phyloP scores from a whole-genome alignment of 306 rosid species.

The Trichosanthes cucumerina region DNA sequence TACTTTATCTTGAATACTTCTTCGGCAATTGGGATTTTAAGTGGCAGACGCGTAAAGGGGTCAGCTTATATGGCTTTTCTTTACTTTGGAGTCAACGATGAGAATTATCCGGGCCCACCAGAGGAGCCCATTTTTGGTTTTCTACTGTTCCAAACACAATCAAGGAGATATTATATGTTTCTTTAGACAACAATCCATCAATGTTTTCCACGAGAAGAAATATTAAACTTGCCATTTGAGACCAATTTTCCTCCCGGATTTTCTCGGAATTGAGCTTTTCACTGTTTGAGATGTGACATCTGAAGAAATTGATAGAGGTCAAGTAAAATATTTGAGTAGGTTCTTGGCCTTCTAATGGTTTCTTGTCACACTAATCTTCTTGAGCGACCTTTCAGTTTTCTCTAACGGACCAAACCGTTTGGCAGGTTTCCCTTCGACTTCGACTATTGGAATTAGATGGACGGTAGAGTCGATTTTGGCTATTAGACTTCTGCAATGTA shows the following conservation, averaged over 20 bases:
- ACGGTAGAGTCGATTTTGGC: neutral
- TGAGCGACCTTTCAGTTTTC: neutral
- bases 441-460: neutral
- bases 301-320: neutral
- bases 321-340: neutral
- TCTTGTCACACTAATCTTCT: neutral
- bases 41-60: neutral
- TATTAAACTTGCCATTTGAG: neutral
- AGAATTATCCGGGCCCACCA: neutral
- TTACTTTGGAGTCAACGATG: neutral
- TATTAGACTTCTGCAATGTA: neutral
- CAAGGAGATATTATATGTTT: neutral
- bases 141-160: neutral
- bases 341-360: neutral
- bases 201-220: neutral
- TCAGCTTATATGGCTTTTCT: neutral
- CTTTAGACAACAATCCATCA: neutral
- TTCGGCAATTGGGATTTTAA: neutral
- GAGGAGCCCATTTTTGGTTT: neutral
- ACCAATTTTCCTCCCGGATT: neutral
- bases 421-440: neutral
- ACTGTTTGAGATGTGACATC: neutral
- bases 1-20: slow-evolving; percentile 1
- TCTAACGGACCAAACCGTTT: neutral
- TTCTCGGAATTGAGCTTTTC: neutral